Percentiles rank a stretch among this genome's conserved stretches.
Conservation (phyloP, 352 stramenopile species). For the Phytophthora europaea region DNA sequence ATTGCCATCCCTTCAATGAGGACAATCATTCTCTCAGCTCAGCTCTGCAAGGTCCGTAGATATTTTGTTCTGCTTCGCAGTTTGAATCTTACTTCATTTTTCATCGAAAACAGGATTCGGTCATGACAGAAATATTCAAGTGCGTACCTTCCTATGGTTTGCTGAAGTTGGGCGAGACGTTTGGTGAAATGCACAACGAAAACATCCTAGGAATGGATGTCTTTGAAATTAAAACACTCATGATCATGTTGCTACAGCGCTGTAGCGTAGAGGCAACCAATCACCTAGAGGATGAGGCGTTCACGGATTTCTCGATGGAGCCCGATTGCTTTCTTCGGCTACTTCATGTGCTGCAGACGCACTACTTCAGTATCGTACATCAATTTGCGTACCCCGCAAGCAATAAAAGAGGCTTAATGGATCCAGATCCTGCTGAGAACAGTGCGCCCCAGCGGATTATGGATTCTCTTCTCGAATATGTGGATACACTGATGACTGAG, state of each 20-base stretch:
- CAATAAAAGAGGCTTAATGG: not conserved
- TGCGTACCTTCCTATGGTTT: conserved; percentile 20
- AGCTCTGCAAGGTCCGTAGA: conserved; percentile 30
- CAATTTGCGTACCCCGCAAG: conserved; percentile 1
- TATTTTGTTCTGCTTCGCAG: not conserved
- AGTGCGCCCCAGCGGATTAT: conserved; percentile 30
- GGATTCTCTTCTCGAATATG: conserved; percentile 44
- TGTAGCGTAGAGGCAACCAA: conserved; percentile 31
- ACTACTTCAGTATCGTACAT: conserved; percentile 50
- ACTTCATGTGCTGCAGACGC: conserved; percentile 50
- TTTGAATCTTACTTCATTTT: conserved; percentile 8
- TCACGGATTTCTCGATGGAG: conserved; percentile 19
- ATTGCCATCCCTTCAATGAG: conserved; percentile 25
- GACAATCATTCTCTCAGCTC: conserved; percentile 35
- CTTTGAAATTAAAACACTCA: conserved; percentile 27
- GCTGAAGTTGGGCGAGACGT: not conserved
- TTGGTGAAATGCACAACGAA: conserved; percentile 10
- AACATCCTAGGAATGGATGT: conserved; percentile 6
- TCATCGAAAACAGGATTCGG: conserved; percentile 23
- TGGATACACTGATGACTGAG: conserved; percentile 50
- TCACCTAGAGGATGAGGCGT: conserved; percentile 31
- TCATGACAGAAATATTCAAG: conserved; percentile 39
- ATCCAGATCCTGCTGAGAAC: not conserved
- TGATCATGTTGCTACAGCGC: conserved; percentile 36
- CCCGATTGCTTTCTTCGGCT: conserved; percentile 46